phyloP scores from a whole-genome alignment of 805 yeast genomes.

The Ogataea nitratoaversa region DNA sequence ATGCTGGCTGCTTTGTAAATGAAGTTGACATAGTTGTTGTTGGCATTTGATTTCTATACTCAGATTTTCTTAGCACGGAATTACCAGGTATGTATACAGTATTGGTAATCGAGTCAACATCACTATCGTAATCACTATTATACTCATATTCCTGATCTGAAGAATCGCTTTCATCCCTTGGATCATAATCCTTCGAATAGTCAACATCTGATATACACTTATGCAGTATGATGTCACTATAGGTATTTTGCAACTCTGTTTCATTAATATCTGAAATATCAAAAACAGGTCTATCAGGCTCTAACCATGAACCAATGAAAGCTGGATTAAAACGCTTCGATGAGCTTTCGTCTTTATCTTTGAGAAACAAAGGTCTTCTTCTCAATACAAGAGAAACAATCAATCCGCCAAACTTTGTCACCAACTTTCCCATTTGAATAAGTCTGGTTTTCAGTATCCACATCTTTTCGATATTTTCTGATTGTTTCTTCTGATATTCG shows the following conservation, averaged over 20 bases:
- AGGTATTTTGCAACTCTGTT: slow-evolving; percentile 4
- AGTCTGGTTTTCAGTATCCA: slow-evolving; percentile 19
- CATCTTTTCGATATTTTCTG: slow-evolving; percentile 4
- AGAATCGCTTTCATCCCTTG: background rate
- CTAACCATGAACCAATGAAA: too few species aligned
- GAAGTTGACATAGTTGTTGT: background rate
- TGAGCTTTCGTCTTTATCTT: background rate
- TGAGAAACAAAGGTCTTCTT: slow-evolving; percentile 16
- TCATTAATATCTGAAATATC: too few species aligned
- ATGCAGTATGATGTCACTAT: slow-evolving; percentile 10
- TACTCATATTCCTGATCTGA: slow-evolving; percentile 13
- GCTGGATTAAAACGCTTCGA: background rate
- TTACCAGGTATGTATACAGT: background rate
- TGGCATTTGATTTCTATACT: background rate
- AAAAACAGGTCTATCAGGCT: slow-evolving; percentile 3
- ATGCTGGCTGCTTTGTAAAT: slow-evolving; percentile 3
- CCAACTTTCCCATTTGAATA: slow-evolving; percentile 5
- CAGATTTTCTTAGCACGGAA: slow-evolving; percentile 1
- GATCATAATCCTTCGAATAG: slow-evolving; percentile 11
- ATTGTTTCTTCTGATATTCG: slow-evolving; percentile 10
- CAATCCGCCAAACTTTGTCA: slow-evolving; percentile 4
- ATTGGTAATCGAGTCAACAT: slow-evolving; percentile 3
- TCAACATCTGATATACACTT: slow-evolving; percentile 10
- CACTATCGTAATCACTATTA: slow-evolving; percentile 14
- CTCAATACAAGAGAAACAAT: slow-evolving; percentile 5